Evolutionary conservation across 805 yeast genomes (phyloP).

Genomic region (Cyberlindnera bimundalis): DNA sequence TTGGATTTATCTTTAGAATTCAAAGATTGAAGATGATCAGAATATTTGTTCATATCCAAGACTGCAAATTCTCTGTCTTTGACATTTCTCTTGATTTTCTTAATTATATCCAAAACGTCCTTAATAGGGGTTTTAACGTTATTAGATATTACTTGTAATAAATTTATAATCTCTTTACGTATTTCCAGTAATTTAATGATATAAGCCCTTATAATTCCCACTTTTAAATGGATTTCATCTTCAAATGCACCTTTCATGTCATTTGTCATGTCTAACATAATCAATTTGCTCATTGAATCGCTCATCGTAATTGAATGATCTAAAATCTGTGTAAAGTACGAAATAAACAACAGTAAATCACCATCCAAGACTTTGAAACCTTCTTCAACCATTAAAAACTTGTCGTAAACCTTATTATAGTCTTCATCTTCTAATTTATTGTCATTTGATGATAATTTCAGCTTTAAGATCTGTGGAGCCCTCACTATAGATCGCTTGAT

Average conservation of each 20-base stretch:
- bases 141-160: too few relatives aligned
- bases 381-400: conserved; percentile 5
- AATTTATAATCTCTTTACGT: too few relatives aligned
- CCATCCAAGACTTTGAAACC: conserved; percentile 13
- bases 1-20: conserved; percentile 19
- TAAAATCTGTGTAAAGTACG: conserved; percentile 7
- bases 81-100: conserved; percentile 29
- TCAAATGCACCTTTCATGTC: too few relatives aligned
- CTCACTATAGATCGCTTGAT: conserved; percentile 72
- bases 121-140: too few relatives aligned
- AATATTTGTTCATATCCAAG: conserved; percentile 37
- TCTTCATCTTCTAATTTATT: conserved; percentile 47
- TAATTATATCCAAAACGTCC: conserved; percentile 18
- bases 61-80: conserved; percentile 33
- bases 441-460: conserved; percentile 76
- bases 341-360: conserved; percentile 11
- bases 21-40: conserved; percentile 23
- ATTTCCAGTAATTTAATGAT: too few relatives aligned
- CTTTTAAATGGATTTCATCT: too few relatives aligned
- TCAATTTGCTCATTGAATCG: conserved; percentile 11
- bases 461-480: conserved; percentile 89
- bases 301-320: conserved; percentile 6
- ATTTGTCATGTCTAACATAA: too few relatives aligned
- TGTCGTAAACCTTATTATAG: conserved; percentile 7
- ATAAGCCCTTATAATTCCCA: too few relatives aligned